A percentile compares a stretch with the other conserved stretches of the same genome.
Conservation (phyloP, 2,329 filamentous ascomycete species). For the Ascochyta lentis region DNA sequence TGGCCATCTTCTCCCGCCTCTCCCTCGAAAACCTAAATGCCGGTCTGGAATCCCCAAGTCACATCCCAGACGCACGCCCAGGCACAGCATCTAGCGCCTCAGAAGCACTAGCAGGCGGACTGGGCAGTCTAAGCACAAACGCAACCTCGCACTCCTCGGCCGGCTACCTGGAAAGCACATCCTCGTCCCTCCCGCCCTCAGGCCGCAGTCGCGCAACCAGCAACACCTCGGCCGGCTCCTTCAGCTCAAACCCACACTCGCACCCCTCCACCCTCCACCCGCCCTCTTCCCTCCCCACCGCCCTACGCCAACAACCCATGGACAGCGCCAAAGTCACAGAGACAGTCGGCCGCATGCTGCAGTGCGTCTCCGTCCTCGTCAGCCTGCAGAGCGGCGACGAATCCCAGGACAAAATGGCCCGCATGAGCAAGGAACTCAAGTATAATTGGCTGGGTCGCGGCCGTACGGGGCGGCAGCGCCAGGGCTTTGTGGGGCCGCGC, state of each 20-base stretch:
- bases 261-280: conserved; percentile 32
- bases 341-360: conserved; percentile 92
- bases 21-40: conserved; percentile 75
- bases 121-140: conserved; percentile 72
- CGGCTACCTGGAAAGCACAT: conserved; percentile 75
- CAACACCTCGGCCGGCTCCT: conserved; percentile 70
- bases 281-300: conserved; percentile 34
- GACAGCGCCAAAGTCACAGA: conserved; percentile 81
- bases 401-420: conserved; percentile 78
- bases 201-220: conserved; percentile 79
- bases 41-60: conserved; percentile 47
- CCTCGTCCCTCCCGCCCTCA: conserved; percentile 56
- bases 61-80: conserved; percentile 39
- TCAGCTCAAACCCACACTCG: conserved; percentile 47
- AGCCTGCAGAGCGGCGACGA: conserved; percentile 76
- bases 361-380: conserved; percentile 91
- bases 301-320: conserved; percentile 44
- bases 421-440: conserved; percentile 86
- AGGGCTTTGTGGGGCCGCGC: conserved; percentile 78
- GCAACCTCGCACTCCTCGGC: conserved; percentile 70
- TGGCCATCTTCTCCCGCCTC: conserved; percentile 86
- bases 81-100: conserved; percentile 41
- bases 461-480: conserved; percentile 83
- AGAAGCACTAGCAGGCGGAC: conserved; percentile 34
- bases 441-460: conserved; percentile 96